A percentile compares a stretch with the other conserved stretches of the same genome.
Conservation (phyloP, 1,284 basidiomycete genomes). For the Megacollybia platyphylla region DNA sequence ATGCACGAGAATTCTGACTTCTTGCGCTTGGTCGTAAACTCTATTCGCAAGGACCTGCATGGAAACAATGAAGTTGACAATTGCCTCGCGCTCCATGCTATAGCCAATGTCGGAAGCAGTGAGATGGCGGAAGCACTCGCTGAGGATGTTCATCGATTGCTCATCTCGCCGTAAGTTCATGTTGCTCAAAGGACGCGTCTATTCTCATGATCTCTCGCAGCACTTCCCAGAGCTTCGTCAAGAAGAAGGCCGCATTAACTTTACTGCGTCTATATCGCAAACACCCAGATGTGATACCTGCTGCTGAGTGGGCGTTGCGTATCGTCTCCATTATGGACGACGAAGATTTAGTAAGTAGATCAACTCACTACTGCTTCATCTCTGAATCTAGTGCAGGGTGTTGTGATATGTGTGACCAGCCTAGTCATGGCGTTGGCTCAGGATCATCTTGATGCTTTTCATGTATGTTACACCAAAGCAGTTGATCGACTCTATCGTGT, state of each 20-base stretch:
- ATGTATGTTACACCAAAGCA: constrained; percentile 88
- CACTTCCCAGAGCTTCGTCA: constrained; percentile 90
- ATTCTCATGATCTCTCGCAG: constrained; percentile 24
- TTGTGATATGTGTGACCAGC: constrained; percentile 88
- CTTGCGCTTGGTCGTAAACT: constrained; percentile 91
- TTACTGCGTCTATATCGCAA: constrained; percentile 90
- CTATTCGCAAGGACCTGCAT: constrained; percentile 94
- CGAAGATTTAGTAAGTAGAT: constrained; percentile 56
- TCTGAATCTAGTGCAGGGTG: constrained; percentile 44
- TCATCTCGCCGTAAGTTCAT: constrained; percentile 78
- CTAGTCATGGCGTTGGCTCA: constrained; percentile 93
- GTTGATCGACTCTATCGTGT: constrained; percentile 84
- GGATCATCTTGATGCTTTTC: constrained; percentile 82
- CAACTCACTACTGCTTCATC: neutral
- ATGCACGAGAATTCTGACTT: constrained; percentile 99
- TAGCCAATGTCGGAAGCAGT: constrained; percentile 94
- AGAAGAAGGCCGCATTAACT: constrained; percentile 97
- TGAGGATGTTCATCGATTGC: constrained; percentile 86
- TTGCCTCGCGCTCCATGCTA: constrained; percentile 93
- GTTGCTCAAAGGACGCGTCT: neutral
- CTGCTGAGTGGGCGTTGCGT: constrained; percentile 90
- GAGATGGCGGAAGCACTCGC: constrained; percentile 97
- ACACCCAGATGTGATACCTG: constrained; percentile 88
- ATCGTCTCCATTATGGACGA: constrained; percentile 95
- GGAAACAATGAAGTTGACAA: constrained; percentile 93